phyloP scores from a whole-genome alignment of 768 basidiomycete genomes.

The Boletus pseudopeckii region DNA sequence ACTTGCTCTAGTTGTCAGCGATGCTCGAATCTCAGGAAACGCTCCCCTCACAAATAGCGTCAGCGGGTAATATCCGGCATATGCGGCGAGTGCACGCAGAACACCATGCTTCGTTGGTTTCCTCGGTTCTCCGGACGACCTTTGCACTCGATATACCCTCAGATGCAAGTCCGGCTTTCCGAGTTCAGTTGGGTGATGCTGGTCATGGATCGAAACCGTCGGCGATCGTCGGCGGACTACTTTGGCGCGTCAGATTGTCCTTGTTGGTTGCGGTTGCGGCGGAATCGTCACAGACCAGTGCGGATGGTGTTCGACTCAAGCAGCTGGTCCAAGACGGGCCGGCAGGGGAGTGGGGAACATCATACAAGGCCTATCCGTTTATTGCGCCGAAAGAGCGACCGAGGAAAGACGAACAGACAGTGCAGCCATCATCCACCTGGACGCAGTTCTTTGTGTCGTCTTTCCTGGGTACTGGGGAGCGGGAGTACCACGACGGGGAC shows the following conservation, averaged over 20 bases:
- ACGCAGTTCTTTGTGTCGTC: constrained; percentile 41
- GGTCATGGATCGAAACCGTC: constrained; percentile 14
- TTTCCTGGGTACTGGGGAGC: constrained; percentile 40
- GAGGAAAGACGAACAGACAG: constrained; percentile 1
- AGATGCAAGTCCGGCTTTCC: constrained; percentile 86
- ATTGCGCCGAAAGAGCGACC: constrained; percentile 59
- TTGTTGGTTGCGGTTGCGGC: constrained; percentile 76
- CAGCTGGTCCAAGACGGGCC: constrained; percentile 55
- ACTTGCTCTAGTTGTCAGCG: constrained; percentile 67
- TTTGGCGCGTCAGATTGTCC: constrained; percentile 86
- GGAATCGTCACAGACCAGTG: constrained; percentile 42
- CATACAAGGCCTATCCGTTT: constrained; percentile 56
- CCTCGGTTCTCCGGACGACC: constrained; percentile 69
- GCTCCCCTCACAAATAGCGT: constrained; percentile 59
- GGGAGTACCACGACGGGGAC: constrained; percentile 57
- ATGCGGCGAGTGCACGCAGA: constrained; percentile 81
- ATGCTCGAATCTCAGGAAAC: constrained; percentile 87
- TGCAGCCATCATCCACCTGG: constrained; percentile 27
- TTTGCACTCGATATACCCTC: constrained; percentile 92
- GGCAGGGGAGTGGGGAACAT: constrained; percentile 67
- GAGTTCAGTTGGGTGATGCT: constrained; percentile 49
- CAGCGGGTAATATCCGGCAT: constrained; percentile 45
- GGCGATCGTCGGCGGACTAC: constrained; percentile 61
- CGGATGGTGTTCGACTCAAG: constrained; percentile 52
- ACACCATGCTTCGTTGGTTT: constrained; percentile 72